Base-by-base conservation (phyloP, 129 eudicot species). In the Pseudognaphalium luteoalbum region DNA sequence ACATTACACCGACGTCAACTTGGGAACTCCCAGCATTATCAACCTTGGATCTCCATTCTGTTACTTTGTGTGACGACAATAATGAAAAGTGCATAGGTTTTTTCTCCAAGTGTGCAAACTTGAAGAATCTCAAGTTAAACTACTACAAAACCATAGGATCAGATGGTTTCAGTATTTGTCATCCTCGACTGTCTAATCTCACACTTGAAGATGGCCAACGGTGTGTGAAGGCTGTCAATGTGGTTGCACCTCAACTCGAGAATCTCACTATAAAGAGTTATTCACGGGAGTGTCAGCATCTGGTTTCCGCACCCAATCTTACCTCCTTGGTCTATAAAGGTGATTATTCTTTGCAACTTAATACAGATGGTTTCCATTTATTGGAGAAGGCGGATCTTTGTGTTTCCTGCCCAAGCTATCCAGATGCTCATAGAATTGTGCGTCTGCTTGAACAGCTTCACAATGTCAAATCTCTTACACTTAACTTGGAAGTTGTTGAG, bases 171-270 rank as follows among this genome's bases (percentile, higher is more conserved):
- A 29, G 6, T 5, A 32, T 64, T 12, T 32, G 69, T 30, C 52
- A 37, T 66, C 71, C 51, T 66, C 30, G 2, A 37, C 71, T 66
- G 6, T 35, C 71, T 37, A 37, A 35, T 66, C 73, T 42, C n/a
- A 22, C 35, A 20, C 7, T 41, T 69, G 58, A 41, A 4, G 15
- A 6, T 5, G 73, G 1, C 0, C 5, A 17, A 4, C 17, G 32
- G 56, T 9, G 41, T 21, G 8, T 14, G 41, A 11, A 70, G 3
- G 64, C 16, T 61, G 12, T 78, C 29, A 34, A 61, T 5, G 35
- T 78, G 51, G 64, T 47, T 17, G 65, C 72, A 30, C 79, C 72
- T 19, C 82, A 37, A 71, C 82, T 78, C 33, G 37, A 68, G 66
- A 41, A 33, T 71, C 77, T 78, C 56, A 42, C 65, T 9, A 78